A percentile compares a stretch with the other conserved stretches of the same genome.
These are phyloP conservation scores for Pleomassaria siparia DNA, from an alignment of 2,329 filamentous ascomycete genomes.

Conservation along the genomic window DNA sequence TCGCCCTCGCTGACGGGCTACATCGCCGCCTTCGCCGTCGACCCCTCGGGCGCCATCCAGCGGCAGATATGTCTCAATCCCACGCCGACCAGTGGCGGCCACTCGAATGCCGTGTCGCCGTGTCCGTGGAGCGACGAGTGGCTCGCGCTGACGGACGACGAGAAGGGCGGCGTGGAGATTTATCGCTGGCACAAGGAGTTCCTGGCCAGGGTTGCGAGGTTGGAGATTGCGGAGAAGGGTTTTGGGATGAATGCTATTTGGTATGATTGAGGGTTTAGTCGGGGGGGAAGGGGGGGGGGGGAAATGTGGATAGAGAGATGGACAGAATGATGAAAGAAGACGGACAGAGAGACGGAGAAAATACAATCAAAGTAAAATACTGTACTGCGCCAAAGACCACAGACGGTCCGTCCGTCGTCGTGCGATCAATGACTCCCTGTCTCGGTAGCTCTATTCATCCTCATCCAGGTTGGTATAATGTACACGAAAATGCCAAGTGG, in stretches of 20 bases:
- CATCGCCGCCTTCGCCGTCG: slow-evolving; percentile 75
- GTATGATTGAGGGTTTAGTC: slow-evolving; percentile 65
- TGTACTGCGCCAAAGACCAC: too few relatives aligned
- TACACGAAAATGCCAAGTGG: slow-evolving; percentile 1
- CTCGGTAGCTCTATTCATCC: too few relatives aligned
- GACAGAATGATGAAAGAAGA: neutral
- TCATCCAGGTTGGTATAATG: neutral
- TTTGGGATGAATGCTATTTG: slow-evolving; percentile 98
- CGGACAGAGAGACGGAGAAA: neutral
- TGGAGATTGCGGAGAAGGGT: slow-evolving; percentile 80
- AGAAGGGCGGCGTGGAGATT: slow-evolving; percentile 84
- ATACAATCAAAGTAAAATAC: too few relatives aligned
- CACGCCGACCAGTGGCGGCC: slow-evolving; percentile 82
- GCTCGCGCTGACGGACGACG: slow-evolving; percentile 86
- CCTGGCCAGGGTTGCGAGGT: slow-evolving; percentile 72
- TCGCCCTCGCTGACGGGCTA: slow-evolving; percentile 76
- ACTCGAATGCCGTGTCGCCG: slow-evolving; percentile 84
- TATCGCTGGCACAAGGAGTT: slow-evolving; percentile 86
- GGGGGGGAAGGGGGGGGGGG: neutral
- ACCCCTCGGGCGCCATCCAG: slow-evolving; percentile 70
- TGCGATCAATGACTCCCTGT: too few relatives aligned
- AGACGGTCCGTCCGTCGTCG: too few relatives aligned
- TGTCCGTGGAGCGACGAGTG: slow-evolving; percentile 85
- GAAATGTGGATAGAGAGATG: neutral
- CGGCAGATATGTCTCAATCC: slow-evolving; percentile 78